phyloP scores from a whole-genome alignment of 2,329 filamentous ascomycete species.

The Hirsutella minnesotensis region DNA sequence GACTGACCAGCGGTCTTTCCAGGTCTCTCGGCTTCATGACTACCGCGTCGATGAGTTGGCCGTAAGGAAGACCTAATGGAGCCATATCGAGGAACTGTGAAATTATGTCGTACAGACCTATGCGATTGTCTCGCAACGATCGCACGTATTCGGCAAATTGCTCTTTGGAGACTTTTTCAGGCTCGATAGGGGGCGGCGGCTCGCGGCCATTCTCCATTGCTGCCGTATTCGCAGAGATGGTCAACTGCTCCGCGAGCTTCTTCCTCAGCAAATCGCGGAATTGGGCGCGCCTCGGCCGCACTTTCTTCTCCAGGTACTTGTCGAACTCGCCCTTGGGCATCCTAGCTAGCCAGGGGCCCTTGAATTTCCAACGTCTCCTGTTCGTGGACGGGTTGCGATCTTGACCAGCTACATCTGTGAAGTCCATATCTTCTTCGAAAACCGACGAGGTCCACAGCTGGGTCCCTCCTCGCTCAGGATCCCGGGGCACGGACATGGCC shows the following conservation, averaged over 20 bases:
- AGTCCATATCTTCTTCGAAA: conserved; percentile 31
- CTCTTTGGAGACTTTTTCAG: conserved; percentile 32
- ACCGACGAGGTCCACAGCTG: conserved; percentile 33
- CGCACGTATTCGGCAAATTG: conserved; percentile 41
- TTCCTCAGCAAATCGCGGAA: conserved; percentile 43
- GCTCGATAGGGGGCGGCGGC: conserved; percentile 15
- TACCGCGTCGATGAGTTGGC: conserved; percentile 15
- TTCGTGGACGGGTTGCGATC: neutral
- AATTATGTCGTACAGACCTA: conserved; percentile 39
- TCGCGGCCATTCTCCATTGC: conserved; percentile 27
- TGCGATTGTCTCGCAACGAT: conserved; percentile 37
- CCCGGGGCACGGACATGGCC: conserved; percentile 47
- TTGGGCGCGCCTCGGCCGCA: conserved; percentile 38
- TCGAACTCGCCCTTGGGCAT: conserved; percentile 50
- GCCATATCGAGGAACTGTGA: conserved; percentile 52
- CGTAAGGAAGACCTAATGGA: conserved; percentile 27
- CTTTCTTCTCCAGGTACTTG: conserved; percentile 39
- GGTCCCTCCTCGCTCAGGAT: conserved; percentile 6
- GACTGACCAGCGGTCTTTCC: conserved; percentile 16
- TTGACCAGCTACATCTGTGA: neutral
- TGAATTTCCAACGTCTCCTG: conserved; percentile 48
- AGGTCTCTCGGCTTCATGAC: conserved; percentile 11
- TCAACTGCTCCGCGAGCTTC: conserved; percentile 35
- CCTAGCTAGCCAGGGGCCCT: conserved; percentile 53
- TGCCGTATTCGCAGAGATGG: conserved; percentile 19